phyloP scores from a whole-genome alignment of 2,329 filamentous ascomycete genomes.

The Sporothrix sp. region DNA sequence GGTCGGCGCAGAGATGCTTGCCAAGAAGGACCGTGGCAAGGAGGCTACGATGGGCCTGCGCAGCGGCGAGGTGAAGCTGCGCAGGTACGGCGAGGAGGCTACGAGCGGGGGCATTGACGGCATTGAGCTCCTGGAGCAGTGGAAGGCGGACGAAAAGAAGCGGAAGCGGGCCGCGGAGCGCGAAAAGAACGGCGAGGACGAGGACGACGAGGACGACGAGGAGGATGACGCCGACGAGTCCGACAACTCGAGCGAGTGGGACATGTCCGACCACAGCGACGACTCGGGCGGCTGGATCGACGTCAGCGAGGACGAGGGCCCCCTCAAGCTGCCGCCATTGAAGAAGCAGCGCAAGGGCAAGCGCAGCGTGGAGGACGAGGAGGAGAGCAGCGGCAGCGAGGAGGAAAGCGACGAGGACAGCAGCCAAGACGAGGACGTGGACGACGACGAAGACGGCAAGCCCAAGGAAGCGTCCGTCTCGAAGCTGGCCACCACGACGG shows the following conservation, averaged over 20 bases:
- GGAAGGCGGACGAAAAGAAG: conserved; percentile 82
- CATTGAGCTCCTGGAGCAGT: conserved; percentile 80
- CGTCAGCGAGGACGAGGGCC: conserved; percentile 72
- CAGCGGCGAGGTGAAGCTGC: conserved; percentile 63
- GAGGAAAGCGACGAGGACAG: conserved; percentile 33
- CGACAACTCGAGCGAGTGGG: conserved; percentile 49
- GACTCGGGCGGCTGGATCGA: conserved; percentile 90
- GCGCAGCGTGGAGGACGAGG: conserved; percentile 25
- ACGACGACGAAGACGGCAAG: conserved; percentile 35
- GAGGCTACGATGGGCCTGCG: conserved; percentile 73
- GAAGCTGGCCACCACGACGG: conserved; percentile 81
- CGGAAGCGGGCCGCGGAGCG: conserved; percentile 46
- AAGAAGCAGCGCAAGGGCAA: conserved; percentile 47
- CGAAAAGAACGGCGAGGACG: conserved; percentile 49
- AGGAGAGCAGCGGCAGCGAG: conserved; percentile 27
- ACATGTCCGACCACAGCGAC: conserved; percentile 49
- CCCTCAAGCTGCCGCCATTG: conserved; percentile 54
- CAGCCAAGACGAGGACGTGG: conserved; percentile 47
- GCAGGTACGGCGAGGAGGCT: conserved; percentile 74
- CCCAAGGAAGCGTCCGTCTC: conserved; percentile 40
- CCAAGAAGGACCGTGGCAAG: conserved; percentile 85
- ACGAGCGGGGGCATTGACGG: conserved; percentile 72
- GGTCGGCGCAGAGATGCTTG: conserved; percentile 78
- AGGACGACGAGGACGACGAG: conserved; percentile 50
- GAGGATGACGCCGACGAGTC: conserved; percentile 50